Evolutionary conservation across 768 basidiomycete species (phyloP).

Genomic region (Myochromella boudieri): DNA sequence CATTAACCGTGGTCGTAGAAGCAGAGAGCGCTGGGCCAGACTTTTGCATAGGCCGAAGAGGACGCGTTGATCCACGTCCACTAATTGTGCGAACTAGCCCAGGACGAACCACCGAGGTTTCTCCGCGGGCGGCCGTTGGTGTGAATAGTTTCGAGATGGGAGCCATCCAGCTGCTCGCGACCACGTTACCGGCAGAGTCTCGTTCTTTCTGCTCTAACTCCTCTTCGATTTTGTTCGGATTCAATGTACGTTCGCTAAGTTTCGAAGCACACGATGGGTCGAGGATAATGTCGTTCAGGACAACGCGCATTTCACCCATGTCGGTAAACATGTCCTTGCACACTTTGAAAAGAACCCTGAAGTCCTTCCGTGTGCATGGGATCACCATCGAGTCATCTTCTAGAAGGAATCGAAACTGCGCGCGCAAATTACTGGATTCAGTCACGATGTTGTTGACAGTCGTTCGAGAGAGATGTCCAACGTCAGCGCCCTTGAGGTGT

Average conservation of each 20-base stretch:
- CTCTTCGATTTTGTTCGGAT: slow-evolving; percentile 50
- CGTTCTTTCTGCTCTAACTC: slow-evolving; percentile 36
- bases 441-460: slow-evolving; percentile 74
- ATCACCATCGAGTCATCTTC: slow-evolving; percentile 73
- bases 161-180: slow-evolving; percentile 72
- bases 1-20: slow-evolving; percentile 90
- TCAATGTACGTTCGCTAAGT: slow-evolving; percentile 70
- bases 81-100: slow-evolving; percentile 23
- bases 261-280: slow-evolving; percentile 77
- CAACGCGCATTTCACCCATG: slow-evolving; percentile 75
- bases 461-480: slow-evolving; percentile 80
- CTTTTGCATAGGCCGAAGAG: slow-evolving; percentile 67
- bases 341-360: slow-evolving; percentile 78
- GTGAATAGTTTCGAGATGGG: slow-evolving; percentile 81
- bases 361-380: slow-evolving; percentile 73
- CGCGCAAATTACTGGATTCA: slow-evolving; percentile 69
- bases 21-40: slow-evolving; percentile 83
- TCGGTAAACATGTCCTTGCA: slow-evolving; percentile 84
- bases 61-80: slow-evolving; percentile 21
- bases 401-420: slow-evolving; percentile 68
- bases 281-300: slow-evolving; percentile 86
- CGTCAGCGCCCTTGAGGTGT: slow-evolving; percentile 80
- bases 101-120: slow-evolving; percentile 16
- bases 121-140: slow-evolving; percentile 25
- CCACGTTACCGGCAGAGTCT: slow-evolving; percentile 24